Percentiles rank a stretch among this genome's conserved stretches.
These are phyloP conservation scores for Mimosa pudica DNA, from an alignment of 306 rosid species.

Conservation along the genomic window DNA sequence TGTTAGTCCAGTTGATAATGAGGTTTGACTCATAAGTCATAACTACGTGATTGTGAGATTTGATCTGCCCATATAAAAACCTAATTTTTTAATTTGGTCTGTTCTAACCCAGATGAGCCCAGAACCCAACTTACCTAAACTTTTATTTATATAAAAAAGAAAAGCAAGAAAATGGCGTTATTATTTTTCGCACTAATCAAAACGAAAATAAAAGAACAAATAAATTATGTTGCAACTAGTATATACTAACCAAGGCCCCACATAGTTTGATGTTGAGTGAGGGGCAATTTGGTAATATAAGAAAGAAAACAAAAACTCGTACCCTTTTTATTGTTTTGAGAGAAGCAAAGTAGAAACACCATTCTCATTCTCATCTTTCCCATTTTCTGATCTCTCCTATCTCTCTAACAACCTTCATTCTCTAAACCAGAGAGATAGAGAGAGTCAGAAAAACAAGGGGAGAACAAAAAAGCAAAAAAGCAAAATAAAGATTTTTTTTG, in stretches of 20 bases:
- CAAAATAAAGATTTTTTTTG: not conserved
- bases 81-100: no score
- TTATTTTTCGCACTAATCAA: no score
- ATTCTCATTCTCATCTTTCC: not conserved
- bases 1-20: no score
- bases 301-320: not conserved
- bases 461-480: not conserved
- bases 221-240: no score
- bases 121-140: no score
- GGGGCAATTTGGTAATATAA: slow-evolving; percentile 5
- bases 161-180: no score
- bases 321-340: slow-evolving; percentile 1
- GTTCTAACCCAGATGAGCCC: no score
- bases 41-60: no score
- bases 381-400: not conserved
- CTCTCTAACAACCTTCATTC: not conserved
- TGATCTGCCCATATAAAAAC: no score
- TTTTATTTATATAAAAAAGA: no score
- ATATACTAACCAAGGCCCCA: not conserved
- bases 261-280: not conserved
- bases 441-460: slow-evolving; percentile 21
- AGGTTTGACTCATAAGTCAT: no score
- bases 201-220: not conserved
- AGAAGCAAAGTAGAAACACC: not conserved
- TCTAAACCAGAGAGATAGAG: slow-evolving; percentile 14